Evolutionary conservation across 2,329 filamentous ascomycete genomes (phyloP).

Genomic region (Colletotrichum sp.): DNA sequence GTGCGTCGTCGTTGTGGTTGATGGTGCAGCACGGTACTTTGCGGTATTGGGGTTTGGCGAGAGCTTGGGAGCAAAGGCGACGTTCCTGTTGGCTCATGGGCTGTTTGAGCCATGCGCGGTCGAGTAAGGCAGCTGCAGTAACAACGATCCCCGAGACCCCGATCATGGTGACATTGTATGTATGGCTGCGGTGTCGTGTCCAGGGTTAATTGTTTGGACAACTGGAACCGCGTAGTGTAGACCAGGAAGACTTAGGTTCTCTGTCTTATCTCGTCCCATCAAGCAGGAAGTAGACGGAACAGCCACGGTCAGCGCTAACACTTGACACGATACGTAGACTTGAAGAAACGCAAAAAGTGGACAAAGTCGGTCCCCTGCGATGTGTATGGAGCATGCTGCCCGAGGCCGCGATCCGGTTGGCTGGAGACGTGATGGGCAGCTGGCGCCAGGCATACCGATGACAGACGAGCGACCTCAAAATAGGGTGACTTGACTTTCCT

Average conservation of each 20-base stretch:
- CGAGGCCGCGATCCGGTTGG: slow-evolving; percentile 13
- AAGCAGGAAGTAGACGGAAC: not conserved
- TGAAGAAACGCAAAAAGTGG: slow-evolving; percentile 15
- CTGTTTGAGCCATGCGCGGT: slow-evolving; percentile 14
- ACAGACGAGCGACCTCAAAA: not conserved
- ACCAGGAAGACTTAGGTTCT: not conserved
- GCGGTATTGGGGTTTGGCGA: not conserved
- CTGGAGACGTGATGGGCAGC: not conserved
- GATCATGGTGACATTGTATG: slow-evolving; percentile 4
- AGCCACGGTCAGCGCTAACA: slow-evolving; percentile 8
- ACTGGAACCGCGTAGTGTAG: not conserved
- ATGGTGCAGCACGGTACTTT: slow-evolving; percentile 8
- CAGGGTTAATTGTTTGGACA: not conserved
- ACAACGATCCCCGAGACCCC: not conserved
- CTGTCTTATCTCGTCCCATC: not conserved
- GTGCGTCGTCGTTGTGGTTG: slow-evolving; percentile 3
- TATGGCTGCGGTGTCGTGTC: not conserved
- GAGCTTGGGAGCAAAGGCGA: not conserved
- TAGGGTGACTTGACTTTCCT: not conserved
- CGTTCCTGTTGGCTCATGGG: slow-evolving; percentile 4
- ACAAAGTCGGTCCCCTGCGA: not conserved
- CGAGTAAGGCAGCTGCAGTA: slow-evolving; percentile 11
- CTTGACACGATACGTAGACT: not conserved
- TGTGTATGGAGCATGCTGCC: not conserved
- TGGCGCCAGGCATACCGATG: slow-evolving; percentile 7